A percentile compares a stretch with the other conserved stretches of the same genome.
Evolutionary conservation across 306 rosid genomes (phyloP).

Genomic region (Prunus kanzakura): DNA sequence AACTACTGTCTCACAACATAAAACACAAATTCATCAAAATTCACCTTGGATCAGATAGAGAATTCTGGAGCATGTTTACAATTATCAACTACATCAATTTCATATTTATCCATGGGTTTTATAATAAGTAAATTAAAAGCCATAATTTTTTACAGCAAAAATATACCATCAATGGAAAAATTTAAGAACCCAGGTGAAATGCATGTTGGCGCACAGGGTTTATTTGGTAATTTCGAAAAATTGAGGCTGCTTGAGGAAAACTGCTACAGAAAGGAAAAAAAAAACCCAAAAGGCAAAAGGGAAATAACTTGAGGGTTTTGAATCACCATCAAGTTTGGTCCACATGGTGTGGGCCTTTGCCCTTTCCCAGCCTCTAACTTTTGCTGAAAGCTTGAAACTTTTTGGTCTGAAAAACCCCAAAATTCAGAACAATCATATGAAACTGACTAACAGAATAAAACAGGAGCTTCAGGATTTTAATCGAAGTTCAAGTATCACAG

Average conservation of each 20-base stretch:
- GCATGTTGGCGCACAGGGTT: neutral
- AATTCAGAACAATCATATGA: neutral
- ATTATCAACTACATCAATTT: neutral
- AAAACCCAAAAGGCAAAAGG: neutral
- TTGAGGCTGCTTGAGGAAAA: neutral
- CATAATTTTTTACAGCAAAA: neutral
- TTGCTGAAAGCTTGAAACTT: neutral
- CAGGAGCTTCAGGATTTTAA: neutral
- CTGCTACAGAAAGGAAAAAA: neutral
- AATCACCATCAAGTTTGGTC: conserved; percentile 6
- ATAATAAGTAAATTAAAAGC: neutral
- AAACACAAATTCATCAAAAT: neutral
- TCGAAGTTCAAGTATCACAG: neutral
- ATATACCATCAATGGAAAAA: neutral
- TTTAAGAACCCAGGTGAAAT: neutral
- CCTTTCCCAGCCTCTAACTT: neutral
- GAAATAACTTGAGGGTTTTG: neutral
- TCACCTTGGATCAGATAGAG: neutral
- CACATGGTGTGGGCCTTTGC: neutral
- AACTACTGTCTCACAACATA: conserved; percentile 25
- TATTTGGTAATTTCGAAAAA: neutral
- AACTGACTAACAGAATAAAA: neutral
- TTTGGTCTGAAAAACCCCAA: neutral
- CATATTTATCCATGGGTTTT: neutral
- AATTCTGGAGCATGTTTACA: neutral